A percentile compares a stretch with the other conserved stretches of the same genome.
Evolutionary conservation across 345 rosid genomes (phyloP).

Genomic region (Turritis glabra): DNA sequence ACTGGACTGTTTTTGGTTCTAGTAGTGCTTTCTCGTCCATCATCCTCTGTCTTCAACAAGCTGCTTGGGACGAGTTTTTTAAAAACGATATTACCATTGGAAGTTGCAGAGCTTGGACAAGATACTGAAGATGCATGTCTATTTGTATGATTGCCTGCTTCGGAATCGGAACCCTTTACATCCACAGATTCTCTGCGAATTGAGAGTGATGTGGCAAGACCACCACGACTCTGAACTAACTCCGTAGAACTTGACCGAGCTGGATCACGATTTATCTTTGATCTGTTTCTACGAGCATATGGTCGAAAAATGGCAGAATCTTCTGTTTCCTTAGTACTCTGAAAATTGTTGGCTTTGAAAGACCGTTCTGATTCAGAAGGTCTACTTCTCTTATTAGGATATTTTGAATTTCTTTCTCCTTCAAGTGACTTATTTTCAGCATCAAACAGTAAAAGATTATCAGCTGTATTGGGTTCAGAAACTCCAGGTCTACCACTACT

Average conservation of each 20-base stretch:
- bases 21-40: constrained; percentile 39
- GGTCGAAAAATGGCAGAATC: constrained; percentile 95
- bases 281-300: constrained; percentile 91
- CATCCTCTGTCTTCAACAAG: constrained; percentile 44
- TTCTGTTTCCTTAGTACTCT: constrained; percentile 77
- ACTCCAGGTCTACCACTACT: constrained; percentile 89
- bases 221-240: constrained; percentile 60
- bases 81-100: constrained; percentile 57
- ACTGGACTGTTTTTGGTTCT: constrained; percentile 40
- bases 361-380: constrained; percentile 62
- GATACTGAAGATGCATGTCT: constrained; percentile 44
- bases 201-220: constrained; percentile 57
- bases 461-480: constrained; percentile 88
- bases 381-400: constrained; percentile 52
- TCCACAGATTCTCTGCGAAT: constrained; percentile 54
- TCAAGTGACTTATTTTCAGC: constrained; percentile 70
- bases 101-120: constrained; percentile 44
- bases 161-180: constrained; percentile 50
- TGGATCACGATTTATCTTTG: constrained; percentile 77
- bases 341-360: constrained; percentile 54
- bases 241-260: constrained; percentile 78
- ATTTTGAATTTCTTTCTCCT: constrained; percentile 48
- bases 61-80: constrained; percentile 44
- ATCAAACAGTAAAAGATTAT: constrained; percentile 75
- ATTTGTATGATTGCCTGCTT: constrained; percentile 55